Conservation (phyloP, 192 early-diverging fungal species). For the Coemansia sp. region DNA sequence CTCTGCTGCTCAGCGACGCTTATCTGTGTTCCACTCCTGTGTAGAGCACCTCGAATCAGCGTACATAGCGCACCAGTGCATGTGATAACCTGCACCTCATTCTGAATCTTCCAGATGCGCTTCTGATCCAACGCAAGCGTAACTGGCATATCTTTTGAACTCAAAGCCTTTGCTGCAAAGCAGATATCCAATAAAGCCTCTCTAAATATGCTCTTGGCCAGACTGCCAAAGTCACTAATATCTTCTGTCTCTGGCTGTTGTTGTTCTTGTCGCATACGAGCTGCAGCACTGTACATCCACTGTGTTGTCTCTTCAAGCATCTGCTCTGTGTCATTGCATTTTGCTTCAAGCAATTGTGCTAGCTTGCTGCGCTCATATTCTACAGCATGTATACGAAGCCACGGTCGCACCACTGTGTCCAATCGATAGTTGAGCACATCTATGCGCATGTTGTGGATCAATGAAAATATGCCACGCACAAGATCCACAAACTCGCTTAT, state of each 20-base stretch:
- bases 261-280: neutral
- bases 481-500: conserved; percentile 12
- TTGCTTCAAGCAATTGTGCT: conserved; percentile 10
- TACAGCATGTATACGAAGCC: conserved; percentile 32
- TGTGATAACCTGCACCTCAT: conserved; percentile 34
- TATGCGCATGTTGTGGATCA: conserved; percentile 28
- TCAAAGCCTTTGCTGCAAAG: conserved; percentile 17
- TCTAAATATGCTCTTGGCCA: conserved; percentile 24
- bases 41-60: conserved; percentile 4
- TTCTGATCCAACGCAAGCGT: conserved; percentile 26
- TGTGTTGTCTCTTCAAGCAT: conserved; percentile 7
- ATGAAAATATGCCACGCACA: conserved; percentile 13
- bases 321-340: neutral
- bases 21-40: neutral
- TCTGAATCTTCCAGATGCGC: conserved; percentile 32
- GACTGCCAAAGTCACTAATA: neutral
- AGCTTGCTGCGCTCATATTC: conserved; percentile 40
- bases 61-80: conserved; percentile 24
- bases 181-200: conserved; percentile 40
- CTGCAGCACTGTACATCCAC: conserved; percentile 28
- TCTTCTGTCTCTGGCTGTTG: neutral
- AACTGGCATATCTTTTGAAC: conserved; percentile 6
- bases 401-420: conserved; percentile 37
- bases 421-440: conserved; percentile 47
- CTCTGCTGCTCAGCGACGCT: conserved; percentile 8